Evolutionary conservation across 2,329 filamentous ascomycete species (phyloP), one percentile per base, ranked within the genome.

Genomic region (Colletotrichum endophyticum): DNA sequence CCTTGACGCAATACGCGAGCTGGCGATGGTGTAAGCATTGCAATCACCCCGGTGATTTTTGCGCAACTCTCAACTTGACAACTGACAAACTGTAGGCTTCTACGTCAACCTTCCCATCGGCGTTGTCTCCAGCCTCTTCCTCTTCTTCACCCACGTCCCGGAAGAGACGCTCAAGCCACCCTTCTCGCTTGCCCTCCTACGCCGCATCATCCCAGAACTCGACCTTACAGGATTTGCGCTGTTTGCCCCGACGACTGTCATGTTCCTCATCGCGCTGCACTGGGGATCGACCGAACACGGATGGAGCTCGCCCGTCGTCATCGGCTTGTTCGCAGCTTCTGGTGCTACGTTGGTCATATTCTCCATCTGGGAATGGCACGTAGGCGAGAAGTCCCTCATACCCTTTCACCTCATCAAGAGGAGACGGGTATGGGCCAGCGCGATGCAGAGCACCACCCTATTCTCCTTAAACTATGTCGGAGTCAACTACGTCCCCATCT

Each of bases 321-420:
- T 49, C 44, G 11, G 44, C 11, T 22, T 49, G 9, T 49, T 49
- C n/a, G 44, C 44, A 0, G 44, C 44, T 49, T 49, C 44, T 49
- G n/a, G 44, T 49, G 44, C 19, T 1, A 8, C 44, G 0, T 49
- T 49, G 44, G 0, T 22, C 2, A 4, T 49, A 0, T 49, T 49
- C n/a, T 13, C 44, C n/a, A 0, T 49, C 44, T 49, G 44, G 44
- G 44, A 49, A 0, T 49, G 44, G 44, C 44, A 49, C 0, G n/a
- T 49, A 1, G 44, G 44, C 11, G 44, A 49, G 44, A 49, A 8
- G 44, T 49, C 44, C 0, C 44, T 49, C 0, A 49, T 22, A 1
- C 44, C 44, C 1, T 49, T 49, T 49, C n/a, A 49, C 3, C 44
- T 49, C 11, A 49, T 49, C 44, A 49, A 49, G 44, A 49, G 44